These are phyloP conservation scores for Fusarium sp. DNA, from an alignment of 2,329 filamentous ascomycete species.

Conservation along the genomic window DNA sequence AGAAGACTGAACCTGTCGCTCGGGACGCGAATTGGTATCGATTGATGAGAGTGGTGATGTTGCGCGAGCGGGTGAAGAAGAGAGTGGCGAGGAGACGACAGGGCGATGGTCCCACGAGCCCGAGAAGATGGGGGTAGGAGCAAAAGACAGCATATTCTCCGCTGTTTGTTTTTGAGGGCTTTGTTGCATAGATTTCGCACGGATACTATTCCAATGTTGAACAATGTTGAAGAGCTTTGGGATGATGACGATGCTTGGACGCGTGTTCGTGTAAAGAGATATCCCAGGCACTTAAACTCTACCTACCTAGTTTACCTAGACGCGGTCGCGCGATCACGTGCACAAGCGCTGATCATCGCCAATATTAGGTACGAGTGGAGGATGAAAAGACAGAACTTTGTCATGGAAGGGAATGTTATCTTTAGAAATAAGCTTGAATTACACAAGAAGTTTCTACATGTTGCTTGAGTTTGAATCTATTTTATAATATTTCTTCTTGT, in stretches of 20 bases:
- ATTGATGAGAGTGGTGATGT: constrained; percentile 57
- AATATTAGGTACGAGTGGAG: neutral
- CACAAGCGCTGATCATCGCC: neutral
- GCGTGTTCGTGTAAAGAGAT: constrained; percentile 34
- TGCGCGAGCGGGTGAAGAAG: constrained; percentile 66
- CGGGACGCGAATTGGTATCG: constrained; percentile 53
- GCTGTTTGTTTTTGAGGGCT: constrained; percentile 43
- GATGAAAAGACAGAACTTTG: too few relatives aligned
- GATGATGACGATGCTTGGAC: constrained; percentile 5
- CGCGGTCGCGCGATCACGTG: constrained; percentile 48
- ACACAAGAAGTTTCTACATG: too few relatives aligned
- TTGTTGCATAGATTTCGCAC: constrained; percentile 46
- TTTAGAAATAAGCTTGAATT: too few relatives aligned
- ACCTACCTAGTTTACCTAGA: constrained; percentile 1
- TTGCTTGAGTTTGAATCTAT: too few relatives aligned
- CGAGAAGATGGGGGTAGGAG: constrained; percentile 55
- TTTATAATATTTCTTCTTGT: too few relatives aligned
- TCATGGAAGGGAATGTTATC: too few relatives aligned
- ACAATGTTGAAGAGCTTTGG: constrained; percentile 8
- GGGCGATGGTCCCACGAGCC: constrained; percentile 58
- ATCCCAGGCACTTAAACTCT: constrained; percentile 20
- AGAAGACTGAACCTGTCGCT: constrained; percentile 57
- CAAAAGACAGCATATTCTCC: constrained; percentile 54
- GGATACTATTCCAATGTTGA: neutral
- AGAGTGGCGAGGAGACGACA: constrained; percentile 55